Evolutionary conservation across 169 alveolate species (phyloP), one percentile per base, ranked within the genome.

Genomic region (Eimeria necatrix): DNA sequence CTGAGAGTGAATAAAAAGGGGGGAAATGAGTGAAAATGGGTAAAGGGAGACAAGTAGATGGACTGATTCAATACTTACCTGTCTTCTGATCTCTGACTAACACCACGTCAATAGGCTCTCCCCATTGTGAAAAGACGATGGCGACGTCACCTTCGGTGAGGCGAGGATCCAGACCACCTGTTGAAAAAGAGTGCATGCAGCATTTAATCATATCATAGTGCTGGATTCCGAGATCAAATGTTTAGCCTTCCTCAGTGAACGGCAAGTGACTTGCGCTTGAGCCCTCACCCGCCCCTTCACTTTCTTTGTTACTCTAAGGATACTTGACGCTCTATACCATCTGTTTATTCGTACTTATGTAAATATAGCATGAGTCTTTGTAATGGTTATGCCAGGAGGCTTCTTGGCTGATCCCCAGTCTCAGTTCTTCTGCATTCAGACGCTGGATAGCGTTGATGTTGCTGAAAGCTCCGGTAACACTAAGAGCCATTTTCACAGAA

Each of bases 121-220:
- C 99, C 96, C 98, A 99, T 96, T 99, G 99, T 2, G 99, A 99
- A 97, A 99, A 99, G 14, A 99, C 99, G 6, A 98, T 98, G 20
- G 98, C 98, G 60, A 99, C 97, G 94, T 99, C 99, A 14, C 99
- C 99, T 94, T 99, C 99, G 56, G 99, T 99, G 98, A 99, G 97
- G 64, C 98, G 97, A 81, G 96, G 97, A 92, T 98, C 98, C 52
- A 99, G 97, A 52, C 99, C 99, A 18, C 98, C 97, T 93, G 68
- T 16, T 0, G 18, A 56, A 16, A 12, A 56, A 10, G 0, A 16
- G 18, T 16, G 2, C 68, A 10, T 56, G 22, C 12, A 56, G 18
- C 4, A 56, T 16, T 12, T 56, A 56, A 12, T 10, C 68, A 56
- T 16, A 56, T 56, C 68, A 32, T 2, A 32, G 41, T 32, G 41